These are phyloP conservation scores for Thielaviopsis ethacetica DNA, from an alignment of 2,329 filamentous ascomycete species.

Conservation along the genomic window DNA sequence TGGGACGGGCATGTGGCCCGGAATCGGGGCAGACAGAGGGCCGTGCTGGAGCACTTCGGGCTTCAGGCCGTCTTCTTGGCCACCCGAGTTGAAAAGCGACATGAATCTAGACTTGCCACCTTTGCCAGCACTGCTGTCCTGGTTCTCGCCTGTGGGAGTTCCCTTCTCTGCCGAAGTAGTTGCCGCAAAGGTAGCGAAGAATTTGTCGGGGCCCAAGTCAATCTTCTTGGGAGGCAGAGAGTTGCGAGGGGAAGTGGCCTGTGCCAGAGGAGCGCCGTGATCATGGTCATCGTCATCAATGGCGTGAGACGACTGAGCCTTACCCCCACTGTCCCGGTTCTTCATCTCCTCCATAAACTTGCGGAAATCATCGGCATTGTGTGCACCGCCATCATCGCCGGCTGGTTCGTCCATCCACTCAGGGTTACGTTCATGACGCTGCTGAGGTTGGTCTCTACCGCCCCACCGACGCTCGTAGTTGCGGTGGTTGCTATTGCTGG, in stretches of 20 bases:
- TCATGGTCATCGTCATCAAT: slow-evolving; percentile 19
- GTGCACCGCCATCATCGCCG: slow-evolving; percentile 51
- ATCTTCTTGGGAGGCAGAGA: slow-evolving; percentile 17
- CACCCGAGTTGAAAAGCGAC: slow-evolving; percentile 50
- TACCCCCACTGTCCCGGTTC: slow-evolving; percentile 27
- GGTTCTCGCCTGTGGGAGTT: slow-evolving; percentile 34
- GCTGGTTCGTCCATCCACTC: slow-evolving; percentile 74
- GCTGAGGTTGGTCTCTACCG: slow-evolving; percentile 31
- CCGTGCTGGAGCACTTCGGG: slow-evolving; percentile 4
- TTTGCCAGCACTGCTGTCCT: slow-evolving; percentile 21
- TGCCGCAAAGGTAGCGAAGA: slow-evolving; percentile 46
- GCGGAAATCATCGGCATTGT: slow-evolving; percentile 83
- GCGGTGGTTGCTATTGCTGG: slow-evolving; percentile 23
- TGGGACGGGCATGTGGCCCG: slow-evolving; percentile 5
- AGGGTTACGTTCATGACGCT: slow-evolving; percentile 59
- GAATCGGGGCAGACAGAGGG: slow-evolving; percentile 7
- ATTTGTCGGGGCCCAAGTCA: slow-evolving; percentile 58
- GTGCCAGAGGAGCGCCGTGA: slow-evolving; percentile 14
- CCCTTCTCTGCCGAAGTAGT: slow-evolving; percentile 29
- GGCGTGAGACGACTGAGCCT: slow-evolving; percentile 16
- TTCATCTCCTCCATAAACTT: slow-evolving; percentile 90
- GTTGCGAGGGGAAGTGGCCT: slow-evolving; percentile 3
- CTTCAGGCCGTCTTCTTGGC: slow-evolving; percentile 14
- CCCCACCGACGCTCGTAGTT: slow-evolving; percentile 35
- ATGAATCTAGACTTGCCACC: slow-evolving; percentile 58